A percentile compares a stretch with the other conserved stretches of the same genome.
These are phyloP conservation scores for Athelia psychrophila DNA, from an alignment of 1,284 basidiomycete species.

Conservation along the genomic window DNA sequence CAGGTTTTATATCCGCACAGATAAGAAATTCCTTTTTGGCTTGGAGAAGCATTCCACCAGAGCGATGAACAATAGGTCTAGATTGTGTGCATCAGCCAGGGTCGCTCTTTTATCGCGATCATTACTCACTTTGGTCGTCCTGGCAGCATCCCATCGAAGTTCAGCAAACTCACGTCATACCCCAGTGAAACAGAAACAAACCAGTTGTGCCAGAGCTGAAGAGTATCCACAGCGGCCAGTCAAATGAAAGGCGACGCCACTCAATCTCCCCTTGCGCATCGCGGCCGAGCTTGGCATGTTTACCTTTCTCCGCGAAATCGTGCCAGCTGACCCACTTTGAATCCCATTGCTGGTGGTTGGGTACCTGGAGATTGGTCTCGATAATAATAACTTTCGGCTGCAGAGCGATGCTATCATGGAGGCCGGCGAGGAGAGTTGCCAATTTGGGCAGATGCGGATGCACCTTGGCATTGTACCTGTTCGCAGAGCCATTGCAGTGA, in stretches of 20 bases:
- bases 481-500: no score
- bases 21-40: constrained; percentile 79
- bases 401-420: constrained; percentile 33
- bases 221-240: constrained; percentile 86
- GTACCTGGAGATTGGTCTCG: constrained; percentile 32
- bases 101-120: constrained; percentile 7
- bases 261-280: constrained; percentile 50
- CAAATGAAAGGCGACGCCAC: constrained; percentile 65
- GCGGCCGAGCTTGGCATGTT: constrained; percentile 43
- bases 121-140: constrained; percentile 55
- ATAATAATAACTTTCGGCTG: constrained; percentile 62
- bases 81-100: constrained; percentile 8
- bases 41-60: constrained; percentile 86
- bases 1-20: constrained; percentile 67
- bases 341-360: constrained; percentile 38
- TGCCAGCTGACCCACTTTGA: constrained; percentile 56
- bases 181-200: constrained; percentile 15
- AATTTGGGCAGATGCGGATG: constrained; percentile 73
- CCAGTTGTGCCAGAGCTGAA: constrained; percentile 88
- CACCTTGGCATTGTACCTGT: constrained; percentile 68
- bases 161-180: background rate
- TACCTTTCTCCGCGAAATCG: constrained; percentile 47
- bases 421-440: constrained; percentile 48
- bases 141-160: constrained; percentile 10
- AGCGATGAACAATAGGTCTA: constrained; percentile 82